A percentile compares a stretch with the other conserved stretches of the same genome.
phyloP scores from a whole-genome alignment of 1,284 basidiomycete genomes.

The Fistulina hepatica region DNA sequence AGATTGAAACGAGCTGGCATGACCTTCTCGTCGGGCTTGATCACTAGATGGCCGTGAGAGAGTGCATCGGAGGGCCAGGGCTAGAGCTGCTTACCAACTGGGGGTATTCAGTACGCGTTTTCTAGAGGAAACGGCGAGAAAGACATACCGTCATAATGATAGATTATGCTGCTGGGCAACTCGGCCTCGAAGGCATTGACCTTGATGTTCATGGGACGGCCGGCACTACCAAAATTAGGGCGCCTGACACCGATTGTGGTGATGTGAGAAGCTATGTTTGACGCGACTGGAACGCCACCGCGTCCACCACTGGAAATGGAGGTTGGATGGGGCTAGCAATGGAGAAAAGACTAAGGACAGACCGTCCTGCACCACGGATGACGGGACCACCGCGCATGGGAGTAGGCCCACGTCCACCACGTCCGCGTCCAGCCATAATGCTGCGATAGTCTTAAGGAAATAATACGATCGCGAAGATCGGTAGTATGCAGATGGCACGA shows the following conservation, averaged over 20 bases:
- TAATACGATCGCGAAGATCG: no score
- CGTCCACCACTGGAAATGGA: background rate
- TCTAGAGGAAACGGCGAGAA: conserved; percentile 7
- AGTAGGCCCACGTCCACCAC: no score
- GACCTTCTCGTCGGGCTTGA: conserved; percentile 51
- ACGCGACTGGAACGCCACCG: background rate
- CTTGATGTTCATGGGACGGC: conserved; percentile 37
- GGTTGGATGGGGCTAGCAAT: no score
- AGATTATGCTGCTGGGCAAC: conserved; percentile 49
- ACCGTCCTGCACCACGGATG: conserved; percentile 31
- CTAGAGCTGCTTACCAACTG: conserved; percentile 43
- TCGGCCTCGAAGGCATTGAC: conserved; percentile 57
- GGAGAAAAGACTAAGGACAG: no score
- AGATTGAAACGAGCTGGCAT: conserved; percentile 56
- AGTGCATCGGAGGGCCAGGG: background rate
- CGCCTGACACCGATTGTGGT: conserved; percentile 51
- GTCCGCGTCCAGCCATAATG: no score
- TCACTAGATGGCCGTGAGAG: conserved; percentile 29
- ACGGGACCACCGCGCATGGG: no score
- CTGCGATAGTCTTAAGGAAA: no score
- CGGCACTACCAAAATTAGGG: conserved; percentile 47
- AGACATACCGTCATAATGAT: conserved; percentile 62
- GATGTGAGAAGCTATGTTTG: conserved; percentile 29
- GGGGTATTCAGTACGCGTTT: background rate
- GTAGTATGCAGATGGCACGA: no score